Conservation (phyloP, 257 asterid species). For the Penstemon davidsonii region DNA sequence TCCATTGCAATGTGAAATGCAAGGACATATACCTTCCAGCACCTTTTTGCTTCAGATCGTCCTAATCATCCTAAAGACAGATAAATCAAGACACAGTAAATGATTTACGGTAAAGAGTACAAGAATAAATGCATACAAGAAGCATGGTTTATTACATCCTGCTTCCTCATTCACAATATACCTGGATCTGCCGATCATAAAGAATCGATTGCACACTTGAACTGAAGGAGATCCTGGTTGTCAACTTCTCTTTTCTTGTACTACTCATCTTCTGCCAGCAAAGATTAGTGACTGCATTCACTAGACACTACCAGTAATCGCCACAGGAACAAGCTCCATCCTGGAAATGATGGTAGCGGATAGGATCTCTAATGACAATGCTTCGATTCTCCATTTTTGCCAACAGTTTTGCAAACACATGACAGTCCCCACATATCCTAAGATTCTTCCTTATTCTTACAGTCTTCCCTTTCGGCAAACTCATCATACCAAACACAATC, state of each 20-base stretch:
- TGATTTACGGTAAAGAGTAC: not conserved
- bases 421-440: constrained; percentile 90
- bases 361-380: constrained; percentile 85
- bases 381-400: constrained; percentile 56
- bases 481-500: constrained; percentile 65
- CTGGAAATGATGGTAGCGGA: constrained; percentile 88
- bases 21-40: constrained; percentile 16
- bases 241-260: constrained; percentile 8
- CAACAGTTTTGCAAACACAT: constrained; percentile 72
- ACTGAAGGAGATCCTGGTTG: constrained; percentile 14
- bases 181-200: not conserved
- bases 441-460: constrained; percentile 80
- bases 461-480: constrained; percentile 59
- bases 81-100: not conserved
- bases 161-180: constrained; percentile 8
- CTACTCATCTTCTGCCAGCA: not conserved
- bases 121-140: not conserved
- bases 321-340: constrained; percentile 83
- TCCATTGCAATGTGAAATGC: constrained; percentile 13
- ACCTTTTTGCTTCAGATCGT: constrained; percentile 13
- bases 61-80: constrained; percentile 25
- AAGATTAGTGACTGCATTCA: not conserved
- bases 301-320: constrained; percentile 77
- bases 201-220: constrained; percentile 23
- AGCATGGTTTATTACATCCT: not conserved